Percentiles rank a stretch among this genome's conserved stretches.
Evolutionary conservation across 73 alveolate species (phyloP).

Genomic region (Durusdinium trenchii): DNA sequence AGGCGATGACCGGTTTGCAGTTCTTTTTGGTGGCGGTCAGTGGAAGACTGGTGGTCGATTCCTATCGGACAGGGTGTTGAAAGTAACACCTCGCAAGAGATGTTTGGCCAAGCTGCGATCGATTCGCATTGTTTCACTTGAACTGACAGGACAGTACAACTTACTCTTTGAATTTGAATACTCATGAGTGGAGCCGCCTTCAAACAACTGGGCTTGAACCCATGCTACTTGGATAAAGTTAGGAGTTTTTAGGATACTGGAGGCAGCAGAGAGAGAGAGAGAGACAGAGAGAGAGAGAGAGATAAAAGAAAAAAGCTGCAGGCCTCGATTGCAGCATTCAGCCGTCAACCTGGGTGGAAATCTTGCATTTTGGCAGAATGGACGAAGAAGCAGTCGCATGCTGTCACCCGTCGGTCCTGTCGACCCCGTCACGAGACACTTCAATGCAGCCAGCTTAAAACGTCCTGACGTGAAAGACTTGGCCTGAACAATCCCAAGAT

Average conservation of each 20-base stretch:
- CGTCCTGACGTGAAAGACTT: too few relatives aligned
- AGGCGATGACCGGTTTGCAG: constrained; percentile 66
- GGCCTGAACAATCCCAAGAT: too few relatives aligned
- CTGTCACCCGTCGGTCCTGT: too few relatives aligned
- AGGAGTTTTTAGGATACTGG: neutral
- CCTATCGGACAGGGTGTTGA: constrained; percentile 23
- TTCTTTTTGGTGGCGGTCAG: constrained; percentile 69
- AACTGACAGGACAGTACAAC: constrained; percentile 33
- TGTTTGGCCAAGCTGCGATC: neutral
- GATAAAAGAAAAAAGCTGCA: neutral
- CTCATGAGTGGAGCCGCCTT: constrained; percentile 53
- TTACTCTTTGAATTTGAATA: neutral
- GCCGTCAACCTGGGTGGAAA: constrained; percentile 73
- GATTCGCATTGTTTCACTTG: neutral
- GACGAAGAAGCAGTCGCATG: too few relatives aligned
- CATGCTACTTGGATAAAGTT: neutral
- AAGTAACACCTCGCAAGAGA: neutral
- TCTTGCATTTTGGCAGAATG: neutral
- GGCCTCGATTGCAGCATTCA: constrained; percentile 77
- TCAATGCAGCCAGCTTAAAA: too few relatives aligned
- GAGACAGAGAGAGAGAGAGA: neutral
- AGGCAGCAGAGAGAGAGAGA: too few relatives aligned
- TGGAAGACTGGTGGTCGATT: constrained; percentile 74
- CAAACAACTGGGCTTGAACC: constrained; percentile 16
- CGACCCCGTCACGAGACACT: too few relatives aligned